Base-by-base conservation (phyloP, 2,329 filamentous ascomycete genomes). In the Xylaria sp. region DNA sequence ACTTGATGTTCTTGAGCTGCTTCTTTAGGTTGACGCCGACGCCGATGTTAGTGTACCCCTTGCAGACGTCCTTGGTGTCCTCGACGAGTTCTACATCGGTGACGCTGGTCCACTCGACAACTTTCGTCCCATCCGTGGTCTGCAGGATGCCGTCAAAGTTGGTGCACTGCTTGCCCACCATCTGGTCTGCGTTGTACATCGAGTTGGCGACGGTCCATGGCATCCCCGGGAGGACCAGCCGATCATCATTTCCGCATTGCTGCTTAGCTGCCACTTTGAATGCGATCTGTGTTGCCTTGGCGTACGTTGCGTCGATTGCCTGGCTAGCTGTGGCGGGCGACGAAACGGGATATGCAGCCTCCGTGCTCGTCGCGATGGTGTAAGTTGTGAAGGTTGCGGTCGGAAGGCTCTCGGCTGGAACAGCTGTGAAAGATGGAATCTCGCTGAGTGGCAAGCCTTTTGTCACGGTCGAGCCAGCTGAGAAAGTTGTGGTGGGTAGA, bases 131-230 rank as follows among this genome's bases (percentile, higher is more conserved):
- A 3, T 68, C 61, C 1, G 58, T 1, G 9, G 61, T 14, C 39
- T 68, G 3, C 17, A 63, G 57, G 9, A 71, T 58, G 55, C 61
- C 42, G 24, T 69, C 59, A 32, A 67, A 71, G 48, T 69, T 71
- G 39, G 69, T 71, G 54, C 69, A 71, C 61, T 71, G 69, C 58
- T 53, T 60, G 36, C 69, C 69, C 12, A 70, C 69, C 69, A 71
- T 71, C 39, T 65, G 36, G 47, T 68, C 21, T 4, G 67, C 67
- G n/a, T 67, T 67, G 64, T 71, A 71, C 69, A 71, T 71, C 9
- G 67, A 67, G 65, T 71, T 71, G 69, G 67, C 67, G 8, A 71
- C 69, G n/a, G 67, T 69, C 69, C 69, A 71, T 1, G 69, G 69
- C 69, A 64, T 64, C 3, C 69, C 69, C 0, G 69, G 69, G 0